Conservation (phyloP, 192 early-diverging fungal species). For the Linnemannia schmuckeri region DNA sequence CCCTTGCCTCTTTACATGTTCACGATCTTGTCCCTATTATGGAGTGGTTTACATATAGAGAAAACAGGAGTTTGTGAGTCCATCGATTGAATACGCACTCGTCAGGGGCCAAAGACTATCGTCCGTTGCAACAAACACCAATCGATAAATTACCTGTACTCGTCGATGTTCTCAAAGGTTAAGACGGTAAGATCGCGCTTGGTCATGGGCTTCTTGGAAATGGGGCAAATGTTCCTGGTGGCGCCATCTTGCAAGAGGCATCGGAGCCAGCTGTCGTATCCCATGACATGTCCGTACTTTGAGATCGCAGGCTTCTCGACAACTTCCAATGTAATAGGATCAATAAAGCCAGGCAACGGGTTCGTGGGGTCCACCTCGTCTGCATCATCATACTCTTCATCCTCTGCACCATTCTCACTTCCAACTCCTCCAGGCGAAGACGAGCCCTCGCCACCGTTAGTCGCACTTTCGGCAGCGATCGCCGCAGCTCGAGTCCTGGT, state of each 20-base stretch:
- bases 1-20: constrained; percentile 60
- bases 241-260: constrained; percentile 84
- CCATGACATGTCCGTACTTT: constrained; percentile 93
- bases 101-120: background rate
- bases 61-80: background rate
- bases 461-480: constrained; percentile 14
- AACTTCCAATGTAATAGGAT: constrained; percentile 94
- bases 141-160: constrained; percentile 65
- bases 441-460: constrained; percentile 6
- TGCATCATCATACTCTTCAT: constrained; percentile 59
- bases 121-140: background rate
- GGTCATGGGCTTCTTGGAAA: constrained; percentile 93
- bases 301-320: constrained; percentile 95
- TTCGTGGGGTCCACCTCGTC: constrained; percentile 72
- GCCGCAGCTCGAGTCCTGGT: constrained; percentile 61
- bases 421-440: constrained; percentile 14
- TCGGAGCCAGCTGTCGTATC: constrained; percentile 89
- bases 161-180: constrained; percentile 85
- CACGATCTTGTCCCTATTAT: constrained; percentile 67
- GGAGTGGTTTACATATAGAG: background rate
- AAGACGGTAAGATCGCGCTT: constrained; percentile 90
- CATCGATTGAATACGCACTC: background rate
- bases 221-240: constrained; percentile 90
- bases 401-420: constrained; percentile 54
- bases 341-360: constrained; percentile 91